Evolutionary conservation across 176 grass and related monocot genomes (phyloP), one percentile per base, ranked within the genome.

Genomic region (Bolboschoenus planiculmis): DNA sequence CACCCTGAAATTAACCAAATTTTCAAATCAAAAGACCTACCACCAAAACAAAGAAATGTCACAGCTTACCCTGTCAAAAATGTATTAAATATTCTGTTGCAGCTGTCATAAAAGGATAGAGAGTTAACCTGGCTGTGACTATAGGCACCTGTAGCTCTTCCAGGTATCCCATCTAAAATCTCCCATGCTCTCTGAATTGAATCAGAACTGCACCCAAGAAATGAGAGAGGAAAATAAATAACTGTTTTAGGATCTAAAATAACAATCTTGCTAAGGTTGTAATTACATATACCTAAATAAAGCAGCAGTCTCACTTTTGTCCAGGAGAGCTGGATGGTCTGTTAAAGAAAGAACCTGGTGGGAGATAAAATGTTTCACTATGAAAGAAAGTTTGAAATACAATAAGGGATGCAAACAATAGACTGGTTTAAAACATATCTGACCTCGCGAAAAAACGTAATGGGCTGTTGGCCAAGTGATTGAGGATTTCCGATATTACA

Each of bases 401-500:
- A 54, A 86, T 56, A 64, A 87, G 5, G 80, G 36, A 83, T 83
- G 43, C 33, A 82, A 73, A 50, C 29, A 29, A 80, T 78, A 87
- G 11, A 77, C 34, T 51, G 9, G 20, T 21, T 70, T 11, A 8
- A 77, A 77, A 11, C 2, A 24, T 76, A 53, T 77, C 85, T 81
- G 56, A 97, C 95, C 84, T 97, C 95, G 77, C 92, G 89, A 79
- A 94, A 97, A 87, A 94, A 97, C 31, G 95, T 97, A 81, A 94
- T 76, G 57, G 92, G 92, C n/a, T 97, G 90, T 77, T 97, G 92
- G 63, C 90, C 90, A 83, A 97, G 95, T 77, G 90, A 91, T 74
- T 97, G 95, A 0, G 95, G 95, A 90, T 97, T 94, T 40, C 95
- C 95, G 80, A 97, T 94, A 78, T 97, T 97, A 81, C 95, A 94